Conservation (phyloP, 345 rosid species). For the Isatis tinctoria region DNA sequence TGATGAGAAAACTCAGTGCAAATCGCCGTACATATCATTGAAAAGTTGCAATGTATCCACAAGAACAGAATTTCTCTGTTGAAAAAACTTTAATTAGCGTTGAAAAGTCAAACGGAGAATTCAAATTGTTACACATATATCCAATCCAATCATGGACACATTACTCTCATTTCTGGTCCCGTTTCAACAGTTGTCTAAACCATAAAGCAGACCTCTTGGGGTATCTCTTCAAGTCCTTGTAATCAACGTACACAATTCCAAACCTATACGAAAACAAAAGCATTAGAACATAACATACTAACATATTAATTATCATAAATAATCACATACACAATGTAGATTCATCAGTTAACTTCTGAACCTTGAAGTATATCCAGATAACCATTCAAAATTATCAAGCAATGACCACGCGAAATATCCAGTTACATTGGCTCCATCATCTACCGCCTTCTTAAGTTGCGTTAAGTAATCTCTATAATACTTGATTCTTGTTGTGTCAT, state of each 20-base stretch:
- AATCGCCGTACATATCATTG: background rate
- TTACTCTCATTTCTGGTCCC: constrained; percentile 26
- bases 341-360: background rate
- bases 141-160: background rate
- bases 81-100: background rate
- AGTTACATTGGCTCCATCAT: constrained; percentile 73
- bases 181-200: constrained; percentile 60
- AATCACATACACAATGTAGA: background rate
- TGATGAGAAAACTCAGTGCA: background rate
- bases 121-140: background rate
- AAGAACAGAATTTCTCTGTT: background rate
- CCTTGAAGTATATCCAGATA: constrained; percentile 84
- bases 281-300: background rate
- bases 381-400: constrained; percentile 97
- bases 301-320: background rate
- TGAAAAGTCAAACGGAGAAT: background rate
- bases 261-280: constrained; percentile 33
- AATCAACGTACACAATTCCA: constrained; percentile 87
- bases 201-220: constrained; percentile 95
- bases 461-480: constrained; percentile 68
- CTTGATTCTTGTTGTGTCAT: constrained; percentile 72
- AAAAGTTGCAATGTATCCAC: background rate
- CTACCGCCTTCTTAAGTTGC: constrained; percentile 75
- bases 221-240: constrained; percentile 58
- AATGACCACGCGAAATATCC: constrained; percentile 98